Base-by-base conservation (phyloP, 495 filamentous ascomycete genomes). In the Chaetomidium leptoderma region DNA sequence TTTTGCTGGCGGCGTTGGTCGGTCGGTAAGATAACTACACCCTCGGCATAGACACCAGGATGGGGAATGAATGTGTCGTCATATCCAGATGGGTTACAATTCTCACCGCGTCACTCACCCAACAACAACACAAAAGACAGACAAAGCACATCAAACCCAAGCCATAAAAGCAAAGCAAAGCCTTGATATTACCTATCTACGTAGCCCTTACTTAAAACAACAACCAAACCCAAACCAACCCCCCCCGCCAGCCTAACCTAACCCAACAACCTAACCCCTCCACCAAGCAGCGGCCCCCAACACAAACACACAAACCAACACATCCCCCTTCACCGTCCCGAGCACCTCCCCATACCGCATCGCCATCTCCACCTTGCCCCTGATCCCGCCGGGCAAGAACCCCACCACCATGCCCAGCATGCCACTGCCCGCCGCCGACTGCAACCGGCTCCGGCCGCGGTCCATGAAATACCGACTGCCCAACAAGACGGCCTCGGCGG, bases 401-500 rank as follows among this genome's bases (percentile, higher is more conserved):
- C 77, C 76, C 23, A 76, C 72, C 51, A 82, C 74, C 57, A 87
- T 78, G 44, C 82, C 84, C 69, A 87, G 61, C 57, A 85, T 13
- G 3, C 46, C 39, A 4, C 32, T 46, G 7, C 47, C 40, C 2
- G 33, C 26, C 6, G 32, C 47, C 2, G 17, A 26, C 3, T 26
- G 60, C 63, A 73, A 63, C 51, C 75, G 75, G 52, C 39, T 17
- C 11, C 52, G 14, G n/a, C 55, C 56, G 11, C 77, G 80, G 48
- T 87, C 84, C 50, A 86, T 36, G 61, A 91, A 80, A 55, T 84
- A 85, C 59, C 89, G 75, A 23, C 81, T 81, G 8, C 80, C 81
- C 59, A 88, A 81, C 61, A 96, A 67, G 30, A 92, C 60, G 53
- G 91, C 69, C 75, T 96, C 89, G 11, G 83, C 88, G 3, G 90